Conservation (phyloP, 495 filamentous ascomycete species). For the Daldinia caldariorum region DNA sequence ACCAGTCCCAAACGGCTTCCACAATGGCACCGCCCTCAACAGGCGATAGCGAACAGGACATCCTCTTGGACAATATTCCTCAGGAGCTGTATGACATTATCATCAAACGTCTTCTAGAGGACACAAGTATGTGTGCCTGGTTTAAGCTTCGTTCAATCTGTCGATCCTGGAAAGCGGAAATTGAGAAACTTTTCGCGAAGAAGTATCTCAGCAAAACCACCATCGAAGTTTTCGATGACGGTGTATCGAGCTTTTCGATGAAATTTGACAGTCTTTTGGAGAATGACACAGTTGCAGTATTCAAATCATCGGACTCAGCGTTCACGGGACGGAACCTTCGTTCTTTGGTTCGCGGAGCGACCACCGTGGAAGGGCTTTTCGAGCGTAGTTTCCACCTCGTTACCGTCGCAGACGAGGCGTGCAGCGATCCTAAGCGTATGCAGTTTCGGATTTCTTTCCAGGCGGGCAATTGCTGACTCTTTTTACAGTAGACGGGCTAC, state of each 20-base stretch:
- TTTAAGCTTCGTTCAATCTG: neutral
- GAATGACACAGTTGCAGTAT: neutral
- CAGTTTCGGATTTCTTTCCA: neutral
- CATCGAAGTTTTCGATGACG: too few relatives aligned
- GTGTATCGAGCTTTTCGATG: too few relatives aligned
- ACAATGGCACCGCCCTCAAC: neutral
- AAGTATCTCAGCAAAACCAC: neutral
- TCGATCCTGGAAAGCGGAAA: constrained; percentile 5
- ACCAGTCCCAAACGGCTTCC: neutral
- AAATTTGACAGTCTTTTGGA: too few relatives aligned
- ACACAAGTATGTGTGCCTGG: neutral
- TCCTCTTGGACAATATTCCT: neutral
- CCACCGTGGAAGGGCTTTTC: neutral
- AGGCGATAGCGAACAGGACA: neutral
- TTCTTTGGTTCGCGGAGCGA: neutral
- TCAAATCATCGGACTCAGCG: neutral
- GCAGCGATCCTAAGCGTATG: neutral
- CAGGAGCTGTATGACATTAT: neutral
- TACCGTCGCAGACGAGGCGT: neutral
- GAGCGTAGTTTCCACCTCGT: neutral
- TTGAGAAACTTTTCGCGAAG: neutral
- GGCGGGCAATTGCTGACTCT: neutral
- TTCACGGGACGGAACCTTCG: rapidly evolving
- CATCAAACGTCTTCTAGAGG: neutral
- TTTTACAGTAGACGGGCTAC: neutral